A percentile compares a stretch with the other conserved stretches of the same genome.
Evolutionary conservation across 164 flowering plant genomes (phyloP).

Genomic region (Stephania japonica): DNA sequence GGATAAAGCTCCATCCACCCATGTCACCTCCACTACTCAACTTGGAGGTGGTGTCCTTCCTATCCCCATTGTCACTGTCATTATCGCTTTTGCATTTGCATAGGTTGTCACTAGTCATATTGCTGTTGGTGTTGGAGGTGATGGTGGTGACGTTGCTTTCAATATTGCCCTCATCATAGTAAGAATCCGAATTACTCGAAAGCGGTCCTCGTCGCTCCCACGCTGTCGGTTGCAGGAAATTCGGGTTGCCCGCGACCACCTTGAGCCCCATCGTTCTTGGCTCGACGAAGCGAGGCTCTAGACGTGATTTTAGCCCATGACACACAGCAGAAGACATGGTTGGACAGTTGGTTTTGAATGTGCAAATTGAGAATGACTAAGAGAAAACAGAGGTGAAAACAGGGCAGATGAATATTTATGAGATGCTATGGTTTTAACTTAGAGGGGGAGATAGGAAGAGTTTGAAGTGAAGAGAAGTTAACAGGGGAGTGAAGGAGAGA

Average conservation of each 20-base stretch:
- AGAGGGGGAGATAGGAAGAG: neutral
- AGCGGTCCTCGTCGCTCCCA: conserved; percentile 1
- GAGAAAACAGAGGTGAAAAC: conserved; percentile 5
- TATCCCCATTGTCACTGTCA: neutral
- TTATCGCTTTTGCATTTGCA: neutral
- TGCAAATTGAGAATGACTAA: neutral
- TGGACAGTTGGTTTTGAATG: neutral
- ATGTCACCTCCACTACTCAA: conserved; percentile 7
- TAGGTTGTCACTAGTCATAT: neutral
- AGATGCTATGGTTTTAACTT: neutral
- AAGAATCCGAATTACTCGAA: neutral
- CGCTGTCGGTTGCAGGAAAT: conserved; percentile 16
- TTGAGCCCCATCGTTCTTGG: conserved; percentile 37
- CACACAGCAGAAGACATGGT: conserved; percentile 50
- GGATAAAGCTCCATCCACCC: conserved; percentile 49
- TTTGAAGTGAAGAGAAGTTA: conserved; percentile 1
- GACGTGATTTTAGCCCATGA: conserved; percentile 45
- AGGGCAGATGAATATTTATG: conserved; percentile 8
- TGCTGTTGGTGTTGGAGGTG: neutral
- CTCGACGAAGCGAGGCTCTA: conserved; percentile 38
- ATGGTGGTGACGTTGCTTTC: neutral
- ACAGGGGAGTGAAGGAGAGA: conserved; percentile 8
- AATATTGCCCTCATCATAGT: neutral
- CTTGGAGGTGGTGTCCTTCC: neutral
- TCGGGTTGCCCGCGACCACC: conserved; percentile 26